These are phyloP conservation scores for Podospora didyma DNA, from an alignment of 495 filamentous ascomycete genomes.

Conservation along the genomic window DNA sequence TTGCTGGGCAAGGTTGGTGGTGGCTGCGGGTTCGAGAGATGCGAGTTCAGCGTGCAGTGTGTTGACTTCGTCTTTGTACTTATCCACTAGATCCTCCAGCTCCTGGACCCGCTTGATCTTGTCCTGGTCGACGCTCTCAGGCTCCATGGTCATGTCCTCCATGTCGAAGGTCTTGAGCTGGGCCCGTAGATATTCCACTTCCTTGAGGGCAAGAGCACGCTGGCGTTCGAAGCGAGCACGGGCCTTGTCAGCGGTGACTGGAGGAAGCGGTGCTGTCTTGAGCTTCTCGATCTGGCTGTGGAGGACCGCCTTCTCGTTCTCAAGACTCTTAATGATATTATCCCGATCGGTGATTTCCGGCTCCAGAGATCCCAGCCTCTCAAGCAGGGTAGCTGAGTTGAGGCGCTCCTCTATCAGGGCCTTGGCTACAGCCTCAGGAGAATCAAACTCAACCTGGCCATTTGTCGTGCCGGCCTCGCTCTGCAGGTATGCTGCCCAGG, in stretches of 20 bases:
- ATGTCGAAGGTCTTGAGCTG: conserved; percentile 88
- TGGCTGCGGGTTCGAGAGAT: conserved; percentile 46
- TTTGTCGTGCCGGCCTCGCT: conserved; percentile 50
- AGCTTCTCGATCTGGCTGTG: conserved; percentile 67
- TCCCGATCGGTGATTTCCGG: conserved; percentile 81
- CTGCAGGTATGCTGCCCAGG: conserved; percentile 85
- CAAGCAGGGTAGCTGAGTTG: conserved; percentile 70
- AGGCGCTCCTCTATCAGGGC: conserved; percentile 78
- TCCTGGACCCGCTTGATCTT: conserved; percentile 73
- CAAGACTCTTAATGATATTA: conserved; percentile 64
- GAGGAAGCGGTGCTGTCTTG: conserved; percentile 38
- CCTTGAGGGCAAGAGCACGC: conserved; percentile 77
- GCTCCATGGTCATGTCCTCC: conserved; percentile 82
- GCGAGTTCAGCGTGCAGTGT: conserved; percentile 67
- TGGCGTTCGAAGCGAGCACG: conserved; percentile 74
- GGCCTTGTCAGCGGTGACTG: conserved; percentile 50
- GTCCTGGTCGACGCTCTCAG: conserved; percentile 69
- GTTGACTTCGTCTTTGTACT: conserved; percentile 81
- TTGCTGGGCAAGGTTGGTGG: conserved; percentile 22
- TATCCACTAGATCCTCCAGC: conserved; percentile 79
- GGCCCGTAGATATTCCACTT: conserved; percentile 88
- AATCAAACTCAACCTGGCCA: conserved; percentile 68
- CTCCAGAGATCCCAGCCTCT: conserved; percentile 70
- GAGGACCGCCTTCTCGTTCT: conserved; percentile 60
- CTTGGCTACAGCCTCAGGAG: conserved; percentile 82